Evolutionary conservation across 352 stramenopile species (phyloP).

Genomic region (Phytophthora aleatoria): DNA sequence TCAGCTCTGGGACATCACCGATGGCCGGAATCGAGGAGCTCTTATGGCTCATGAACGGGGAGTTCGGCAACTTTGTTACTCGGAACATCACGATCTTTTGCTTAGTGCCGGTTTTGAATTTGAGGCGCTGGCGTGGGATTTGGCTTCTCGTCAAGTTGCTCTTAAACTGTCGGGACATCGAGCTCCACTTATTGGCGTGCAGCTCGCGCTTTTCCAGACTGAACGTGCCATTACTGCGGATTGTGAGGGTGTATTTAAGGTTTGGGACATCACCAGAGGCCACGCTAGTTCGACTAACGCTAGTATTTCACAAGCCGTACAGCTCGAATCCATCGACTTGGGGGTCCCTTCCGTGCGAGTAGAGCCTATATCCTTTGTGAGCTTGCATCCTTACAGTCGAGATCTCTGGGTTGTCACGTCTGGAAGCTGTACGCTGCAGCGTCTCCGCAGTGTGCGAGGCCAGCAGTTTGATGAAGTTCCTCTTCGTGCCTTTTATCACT

Average conservation of each 20-base stretch:
- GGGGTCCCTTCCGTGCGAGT: conserved; percentile 58
- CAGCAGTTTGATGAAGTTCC: conserved; percentile 79
- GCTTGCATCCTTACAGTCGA: conserved; percentile 52
- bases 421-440: conserved; percentile 55
- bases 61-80: conserved; percentile 83
- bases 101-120: conserved; percentile 88
- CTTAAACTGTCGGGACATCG: conserved; percentile 73
- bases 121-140: conserved; percentile 83
- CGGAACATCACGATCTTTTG: conserved; percentile 69
- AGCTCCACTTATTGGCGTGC: conserved; percentile 73
- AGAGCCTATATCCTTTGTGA: conserved; percentile 62
- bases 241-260: conserved; percentile 71
- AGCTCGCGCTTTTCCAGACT: conserved; percentile 73
- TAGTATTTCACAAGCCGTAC: conserved; percentile 53
- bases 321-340: conserved; percentile 71
- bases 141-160: conserved; percentile 74
- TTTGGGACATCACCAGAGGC: conserved; percentile 82
- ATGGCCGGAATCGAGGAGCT: conserved; percentile 59
- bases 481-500: conserved; percentile 73
- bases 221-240: conserved; percentile 86
- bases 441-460: conserved; percentile 57
- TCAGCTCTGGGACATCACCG: conserved; percentile 82
- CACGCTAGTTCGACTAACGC: conserved; percentile 31
- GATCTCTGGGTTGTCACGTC: conserved; percentile 66
- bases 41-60: conserved; percentile 68